Evolutionary conservation across 192 early-diverging fungal species (phyloP), one percentile per base, ranked within the genome.

Genomic region (Coemansia sp.): DNA sequence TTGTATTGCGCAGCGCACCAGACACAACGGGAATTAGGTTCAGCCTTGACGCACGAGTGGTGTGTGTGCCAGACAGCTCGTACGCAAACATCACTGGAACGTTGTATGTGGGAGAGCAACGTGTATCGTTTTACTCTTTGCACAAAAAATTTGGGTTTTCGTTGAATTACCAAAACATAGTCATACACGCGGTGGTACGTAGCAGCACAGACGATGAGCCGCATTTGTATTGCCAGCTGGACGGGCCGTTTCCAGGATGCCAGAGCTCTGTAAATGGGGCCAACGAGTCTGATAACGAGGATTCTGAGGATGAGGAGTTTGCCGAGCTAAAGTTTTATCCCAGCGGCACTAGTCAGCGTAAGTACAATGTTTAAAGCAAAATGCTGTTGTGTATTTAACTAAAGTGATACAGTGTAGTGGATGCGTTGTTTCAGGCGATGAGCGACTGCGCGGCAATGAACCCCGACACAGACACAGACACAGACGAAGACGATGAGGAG

Each of bases 201-300:
- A 42, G 12, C 40, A 15, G 40, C 17, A 11, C 24, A n/a, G 58
- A 47, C 2, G 31, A 36, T 4, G 51, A 11, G 17, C 14, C 49
- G 0, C 58, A 70, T n/a, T 37, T 76, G 52, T 76, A 76, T 51
- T 76, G 74, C 54, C 74, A 76, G 61, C 57, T 76, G 18, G 68
- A 67, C 20, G 48, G 61, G 8, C 51, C 42, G 17, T 64, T 76
- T 24, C 75, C 66, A 1, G 63, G 51, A 11, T 31, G 40, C 10
- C 5, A 4, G 17, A 3, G n/a, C 21, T 34, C 54, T 3, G 31
- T 6, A 24, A 26, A 49, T 18, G 24, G 10, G 15, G 12, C 10
- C 10, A 14, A 38, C 37, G 3, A 42, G 15, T 2, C 1, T 15
- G 54, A 50, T 3, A 44, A 48, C 11, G 42, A 49, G 2, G 63